phyloP scores from a whole-genome alignment of 148 eudicot species.

The Fagopyrum esculentum region DNA sequence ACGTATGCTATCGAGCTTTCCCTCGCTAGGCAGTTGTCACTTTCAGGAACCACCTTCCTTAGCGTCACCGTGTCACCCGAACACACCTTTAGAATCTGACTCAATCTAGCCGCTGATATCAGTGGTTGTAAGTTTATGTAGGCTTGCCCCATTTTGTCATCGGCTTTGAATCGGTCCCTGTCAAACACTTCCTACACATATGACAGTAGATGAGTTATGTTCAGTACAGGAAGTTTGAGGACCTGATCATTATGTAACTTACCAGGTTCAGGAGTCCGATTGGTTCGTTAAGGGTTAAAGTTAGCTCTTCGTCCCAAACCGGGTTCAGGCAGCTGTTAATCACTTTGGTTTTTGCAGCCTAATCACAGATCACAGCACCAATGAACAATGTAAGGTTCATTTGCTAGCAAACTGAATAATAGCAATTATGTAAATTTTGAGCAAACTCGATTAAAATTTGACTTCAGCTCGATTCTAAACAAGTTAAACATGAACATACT shows the following conservation, averaged over 20 bases:
- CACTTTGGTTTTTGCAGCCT: slow-evolving; percentile 66
- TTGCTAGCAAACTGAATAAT: neutral
- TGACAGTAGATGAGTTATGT: neutral
- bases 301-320: slow-evolving; percentile 70
- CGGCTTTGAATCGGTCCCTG: slow-evolving; percentile 68
- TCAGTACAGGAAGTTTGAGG: neutral
- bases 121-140: slow-evolving; percentile 55
- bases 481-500: no score
- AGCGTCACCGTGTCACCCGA: slow-evolving; percentile 39
- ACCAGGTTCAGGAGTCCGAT: slow-evolving; percentile 44
- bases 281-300: slow-evolving; percentile 41
- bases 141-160: slow-evolving; percentile 75
- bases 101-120: slow-evolving; percentile 49
- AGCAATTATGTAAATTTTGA: no score
- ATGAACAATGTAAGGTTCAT: neutral
- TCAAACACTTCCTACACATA: slow-evolving; percentile 56
- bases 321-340: slow-evolving; percentile 73
- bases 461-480: no score
- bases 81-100: slow-evolving; percentile 43
- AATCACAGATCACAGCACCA: neutral
- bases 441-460: no score
- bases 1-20: slow-evolving; percentile 54
- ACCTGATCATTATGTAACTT: slow-evolving; percentile 12
- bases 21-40: slow-evolving; percentile 49
- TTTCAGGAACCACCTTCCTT: slow-evolving; percentile 51